Evolutionary conservation across 768 basidiomycete species (phyloP), one percentile per base, ranked within the genome.

Genomic region (Kwoniella dejecticola): DNA sequence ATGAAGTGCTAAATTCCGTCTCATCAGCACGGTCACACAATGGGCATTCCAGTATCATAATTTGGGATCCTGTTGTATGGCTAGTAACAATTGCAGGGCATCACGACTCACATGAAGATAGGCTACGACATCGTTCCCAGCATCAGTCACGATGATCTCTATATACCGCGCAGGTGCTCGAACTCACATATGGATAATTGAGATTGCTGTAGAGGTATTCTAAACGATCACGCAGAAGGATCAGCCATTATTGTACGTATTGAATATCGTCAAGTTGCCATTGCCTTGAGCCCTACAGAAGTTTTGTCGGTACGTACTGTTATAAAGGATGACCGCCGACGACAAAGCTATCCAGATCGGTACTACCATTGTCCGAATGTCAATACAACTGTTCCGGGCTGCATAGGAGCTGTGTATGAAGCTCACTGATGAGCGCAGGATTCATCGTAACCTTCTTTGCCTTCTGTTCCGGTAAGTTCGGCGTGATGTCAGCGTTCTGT

Each of bases 231-330:
- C n/a, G n/a, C n/a, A n/a, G n/a, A n/a, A n/a, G n/a, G n/a, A n/a
- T n/a, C n/a, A 5, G 4, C 8, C 10, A 49, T 17, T 19, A 30
- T 49, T 24, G 36, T 38, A 17, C 17, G 8, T 8, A 7, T 21
- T 8, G 19, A 29, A n/a, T 15, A 41, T 21, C 41, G 19, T 23
- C n/a, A 53, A 1, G 48, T 33, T 21, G 42, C 52, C 44, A 6
- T 60, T 52, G 2, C 15, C 2, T 31, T 3, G 3, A 12, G 31
- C 30, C 2, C n/a, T 2, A 21, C 3, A 80, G 89, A 89, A 83
- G 90, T 93, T n/a, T n/a, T n/a, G n/a, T n/a, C n/a, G n/a, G 71
- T 92, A 80, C 75, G 87, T 87, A 79, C 92, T 94, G 84, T 95
- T 95, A 84, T 95, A 94, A 63, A 95, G 86, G 81, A 96, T 96